phyloP scores from a whole-genome alignment of 2,329 filamentous ascomycete genomes.

The Thermothelomyces thermophilus region DNA sequence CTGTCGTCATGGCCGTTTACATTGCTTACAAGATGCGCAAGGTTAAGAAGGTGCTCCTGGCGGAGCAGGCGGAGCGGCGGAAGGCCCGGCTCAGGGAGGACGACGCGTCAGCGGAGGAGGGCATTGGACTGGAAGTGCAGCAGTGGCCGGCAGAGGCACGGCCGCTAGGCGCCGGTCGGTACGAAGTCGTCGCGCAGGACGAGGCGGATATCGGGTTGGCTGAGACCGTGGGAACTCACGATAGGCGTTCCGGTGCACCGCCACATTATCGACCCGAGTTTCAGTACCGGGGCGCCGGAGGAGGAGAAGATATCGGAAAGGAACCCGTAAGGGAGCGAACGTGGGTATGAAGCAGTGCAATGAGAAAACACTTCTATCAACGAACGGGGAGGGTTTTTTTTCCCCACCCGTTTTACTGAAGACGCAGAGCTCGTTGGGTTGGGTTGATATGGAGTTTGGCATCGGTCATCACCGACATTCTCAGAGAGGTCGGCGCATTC shows the following conservation, averaged over 20 bases:
- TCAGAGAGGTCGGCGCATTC: too few species aligned
- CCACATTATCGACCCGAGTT: neutral
- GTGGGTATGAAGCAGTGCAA: too few species aligned
- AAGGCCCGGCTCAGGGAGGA: neutral
- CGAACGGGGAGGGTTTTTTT: neutral
- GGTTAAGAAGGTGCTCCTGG: slow-evolving; percentile 31
- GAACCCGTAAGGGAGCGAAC: slow-evolving; percentile 5
- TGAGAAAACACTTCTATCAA: slow-evolving; percentile 2
- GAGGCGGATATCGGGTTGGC: slow-evolving; percentile 5
- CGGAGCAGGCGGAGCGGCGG: slow-evolving; percentile 28
- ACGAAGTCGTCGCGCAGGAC: slow-evolving; percentile 2
- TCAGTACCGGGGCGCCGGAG: neutral
- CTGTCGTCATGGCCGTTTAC: slow-evolving; percentile 32
- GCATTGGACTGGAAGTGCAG: neutral
- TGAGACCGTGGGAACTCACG: neutral
- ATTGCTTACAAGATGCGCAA: slow-evolving; percentile 33
- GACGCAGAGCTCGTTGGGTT: too few species aligned
- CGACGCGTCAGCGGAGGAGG: neutral
- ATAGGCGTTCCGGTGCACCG: neutral
- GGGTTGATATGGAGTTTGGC: neutral
- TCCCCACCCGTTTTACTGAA: too few species aligned
- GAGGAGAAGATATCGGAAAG: neutral
- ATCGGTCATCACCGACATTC: too few species aligned
- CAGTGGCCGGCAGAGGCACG: neutral
- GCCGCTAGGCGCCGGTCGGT: neutral